Base-by-base conservation (phyloP, 208 protist genomes). In the Acanthamoeba polyphaga region DNA sequence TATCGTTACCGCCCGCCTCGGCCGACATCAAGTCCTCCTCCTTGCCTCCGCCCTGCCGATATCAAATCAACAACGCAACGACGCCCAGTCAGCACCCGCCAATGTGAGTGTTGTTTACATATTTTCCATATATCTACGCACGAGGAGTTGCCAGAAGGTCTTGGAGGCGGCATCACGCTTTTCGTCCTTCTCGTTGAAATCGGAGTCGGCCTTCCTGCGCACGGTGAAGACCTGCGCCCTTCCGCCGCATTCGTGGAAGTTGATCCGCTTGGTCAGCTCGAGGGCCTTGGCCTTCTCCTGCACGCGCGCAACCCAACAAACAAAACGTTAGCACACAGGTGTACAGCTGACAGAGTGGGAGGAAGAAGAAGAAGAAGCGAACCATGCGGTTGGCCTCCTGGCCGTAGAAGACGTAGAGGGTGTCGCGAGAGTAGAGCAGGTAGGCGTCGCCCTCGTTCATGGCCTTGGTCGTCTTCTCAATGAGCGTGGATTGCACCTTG, bases 221-320 rank as follows among this genome's bases (percentile, higher is more conserved):
- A 93, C 68, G 27, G 88, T 93, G 13, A 93, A 3, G 29, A 78
- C 51, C n/a, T 93, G 55, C 15, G 88, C 88, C 80, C 88, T 24
- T 6, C 88, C 88, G 27, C 62, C 88, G 66, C 88, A 93, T 46
- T 93, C 88, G 68, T 93, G 88, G 68, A 80, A 93, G 34, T 93
- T 93, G 60, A 93, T 93, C 34, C 88, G 27, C 51, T 93, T 93
- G 9, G 66, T 80, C 4, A 93, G 68, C 49, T 93, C 88, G 60
- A 78, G 34, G 10, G 88, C 88, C 66, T 93, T 93, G 68, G 88
- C 88, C 46, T 93, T 93, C 38, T 93, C 88, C 84, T 90, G 76
- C 64, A 34, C 64, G 64, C 29, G 60, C 27, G 12, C 53, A 58
- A 58, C 53, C 22, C 66, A 72, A 34, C 55, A 72, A 7, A 34